Conservation (phyloP, 1,284 basidiomycete genomes). For the Volvariella volvacea region DNA sequence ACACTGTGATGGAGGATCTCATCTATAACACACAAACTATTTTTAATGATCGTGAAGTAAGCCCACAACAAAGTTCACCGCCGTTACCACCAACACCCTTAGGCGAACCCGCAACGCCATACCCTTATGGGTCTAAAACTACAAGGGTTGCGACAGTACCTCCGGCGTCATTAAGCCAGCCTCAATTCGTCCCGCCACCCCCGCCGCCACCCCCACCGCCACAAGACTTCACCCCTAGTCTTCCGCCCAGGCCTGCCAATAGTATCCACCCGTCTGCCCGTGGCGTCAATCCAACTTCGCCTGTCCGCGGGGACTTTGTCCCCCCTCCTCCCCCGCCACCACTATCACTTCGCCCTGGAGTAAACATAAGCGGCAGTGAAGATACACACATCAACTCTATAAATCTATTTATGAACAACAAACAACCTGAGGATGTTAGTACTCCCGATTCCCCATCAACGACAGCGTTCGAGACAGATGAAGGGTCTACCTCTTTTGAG, state of each 20-base stretch:
- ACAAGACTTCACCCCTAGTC: slow-evolving; percentile 65
- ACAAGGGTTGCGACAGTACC: slow-evolving; percentile 52
- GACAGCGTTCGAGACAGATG: no score
- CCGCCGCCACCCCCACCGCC: slow-evolving; percentile 17
- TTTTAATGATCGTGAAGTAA: slow-evolving; percentile 44
- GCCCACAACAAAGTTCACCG: slow-evolving; percentile 36
- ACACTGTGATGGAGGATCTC: slow-evolving; percentile 83
- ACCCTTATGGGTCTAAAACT: slow-evolving; percentile 61
- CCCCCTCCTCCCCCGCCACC: slow-evolving; percentile 10
- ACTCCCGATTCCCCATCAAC: no score
- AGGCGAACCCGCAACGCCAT: slow-evolving; percentile 46
- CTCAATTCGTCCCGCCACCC: not conserved
- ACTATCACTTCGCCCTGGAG: no score
- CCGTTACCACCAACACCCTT: slow-evolving; percentile 62
- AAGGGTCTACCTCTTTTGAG: no score
- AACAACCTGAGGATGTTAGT: no score
- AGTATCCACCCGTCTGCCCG: slow-evolving; percentile 74
- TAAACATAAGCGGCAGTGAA: no score
- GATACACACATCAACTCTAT: no score
- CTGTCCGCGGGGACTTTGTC: slow-evolving; percentile 15
- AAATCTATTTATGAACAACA: no score
- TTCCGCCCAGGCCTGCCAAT: slow-evolving; percentile 59
- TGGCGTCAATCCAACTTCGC: slow-evolving; percentile 32
- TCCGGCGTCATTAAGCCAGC: slow-evolving; percentile 19
- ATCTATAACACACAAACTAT: slow-evolving; percentile 62